Base-by-base conservation (phyloP, 192 early-diverging fungal genomes). In the Gamsiella multidivaricata region DNA sequence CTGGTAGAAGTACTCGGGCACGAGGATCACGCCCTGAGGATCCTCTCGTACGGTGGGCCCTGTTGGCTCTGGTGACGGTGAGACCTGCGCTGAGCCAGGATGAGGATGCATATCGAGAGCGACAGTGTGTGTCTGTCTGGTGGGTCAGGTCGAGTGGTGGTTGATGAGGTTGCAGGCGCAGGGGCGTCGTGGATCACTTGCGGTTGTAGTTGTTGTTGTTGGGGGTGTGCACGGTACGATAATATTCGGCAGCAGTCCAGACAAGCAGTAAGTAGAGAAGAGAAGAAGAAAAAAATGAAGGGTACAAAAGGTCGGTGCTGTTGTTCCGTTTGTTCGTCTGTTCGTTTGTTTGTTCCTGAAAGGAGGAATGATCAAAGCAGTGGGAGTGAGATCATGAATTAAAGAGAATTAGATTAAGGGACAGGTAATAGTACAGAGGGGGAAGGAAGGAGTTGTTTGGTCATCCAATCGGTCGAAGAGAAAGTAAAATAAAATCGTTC, bases 1-100 rank as follows among this genome's bases (percentile, higher is more conserved):
- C 42, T 76, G 76, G 54, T 85, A 81, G 62, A 78, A 85, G 42
- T 85, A 86, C 59, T 86, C 79, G 26, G 65, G 70, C 41, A 68
- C 69, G 26, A 71, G 39, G 79, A 71, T 65, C 65, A 73, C 69
- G n/a, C 79, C 79, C 31, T 54, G 23, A 5, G 54, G 65, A 28
- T 80, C 64, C 41, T 52, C 79, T 15, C 23, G 59, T 20, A 52
- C 58, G 43, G 68, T 32, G 3, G 68, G 63, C 18, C 18, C 78
- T 43, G 69, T 64, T 42, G 74, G 74, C 22, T 78, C 74, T 70
- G 79, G 79, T 18, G 79, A 71, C 0, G 70, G 69, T n/a, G 70
- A 80, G 22, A 61, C 52, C 39, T 72, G 54, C 32, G 32, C 51
- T 60, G 62, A 62, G 7, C 49, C 79, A 29, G 70, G 66, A n/a